These are phyloP conservation scores for Thymus quinquecostatus DNA, from an alignment of 257 asterid genomes.

Conservation along the genomic window DNA sequence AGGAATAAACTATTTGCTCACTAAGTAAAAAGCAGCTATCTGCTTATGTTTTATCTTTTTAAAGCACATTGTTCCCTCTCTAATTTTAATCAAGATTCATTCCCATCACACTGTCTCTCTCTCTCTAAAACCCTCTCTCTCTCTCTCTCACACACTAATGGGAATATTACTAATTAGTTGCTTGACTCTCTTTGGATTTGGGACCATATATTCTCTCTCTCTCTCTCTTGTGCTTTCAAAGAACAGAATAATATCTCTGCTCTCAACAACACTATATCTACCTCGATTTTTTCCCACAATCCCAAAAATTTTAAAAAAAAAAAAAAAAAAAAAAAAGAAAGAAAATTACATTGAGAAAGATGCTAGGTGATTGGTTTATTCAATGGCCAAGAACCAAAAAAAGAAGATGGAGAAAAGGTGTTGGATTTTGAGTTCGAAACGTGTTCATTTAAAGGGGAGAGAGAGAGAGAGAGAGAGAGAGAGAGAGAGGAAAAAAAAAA, in stretches of 20 bases:
- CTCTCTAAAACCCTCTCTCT: background rate
- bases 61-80: conserved; percentile 37
- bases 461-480: background rate
- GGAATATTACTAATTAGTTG: conserved; percentile 33
- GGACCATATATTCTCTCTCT: conserved; percentile 31
- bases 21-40: conserved; percentile 23
- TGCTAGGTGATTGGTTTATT: background rate
- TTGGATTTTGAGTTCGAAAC: conserved; percentile 18
- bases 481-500: background rate
- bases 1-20: conserved; percentile 37
- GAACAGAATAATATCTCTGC: conserved; percentile 51
- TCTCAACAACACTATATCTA: conserved; percentile 48
- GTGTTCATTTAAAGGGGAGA: conserved; percentile 32
- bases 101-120: conserved; percentile 35
- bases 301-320: conserved; percentile 11
- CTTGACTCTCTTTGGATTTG: conserved; percentile 8
- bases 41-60: conserved; percentile 37
- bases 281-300: conserved; percentile 34
- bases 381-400: conserved; percentile 7
- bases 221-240: conserved; percentile 35
- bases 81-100: conserved; percentile 28
- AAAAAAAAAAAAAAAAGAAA: too few relatives aligned
- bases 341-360: background rate
- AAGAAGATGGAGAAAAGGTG: conserved; percentile 13
- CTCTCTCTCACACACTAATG: conserved; percentile 17